Percentiles rank a stretch among this genome's conserved stretches.
Evolutionary conservation across 306 rosid species (phyloP).

Genomic region (Leucaena leucocephala): DNA sequence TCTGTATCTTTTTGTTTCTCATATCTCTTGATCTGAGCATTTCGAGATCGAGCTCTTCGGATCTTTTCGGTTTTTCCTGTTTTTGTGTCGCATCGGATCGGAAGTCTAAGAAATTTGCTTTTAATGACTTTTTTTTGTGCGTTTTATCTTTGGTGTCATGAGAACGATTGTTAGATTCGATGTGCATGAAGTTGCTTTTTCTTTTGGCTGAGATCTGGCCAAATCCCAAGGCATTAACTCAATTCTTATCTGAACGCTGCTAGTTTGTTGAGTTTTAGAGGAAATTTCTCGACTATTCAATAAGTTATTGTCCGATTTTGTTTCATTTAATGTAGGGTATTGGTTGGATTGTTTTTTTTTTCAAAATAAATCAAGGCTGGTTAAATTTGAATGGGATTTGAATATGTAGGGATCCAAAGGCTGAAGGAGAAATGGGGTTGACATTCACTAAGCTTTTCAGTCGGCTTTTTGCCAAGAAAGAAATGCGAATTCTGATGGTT

Average conservation of each 20-base stretch:
- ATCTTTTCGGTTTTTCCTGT: constrained; percentile 38
- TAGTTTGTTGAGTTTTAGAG: background rate
- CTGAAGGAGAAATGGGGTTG: constrained; percentile 81
- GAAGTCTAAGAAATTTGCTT: background rate
- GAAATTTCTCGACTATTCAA: background rate
- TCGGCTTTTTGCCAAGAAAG: constrained; percentile 98
- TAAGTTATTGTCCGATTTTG: background rate
- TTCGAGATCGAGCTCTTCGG: constrained; percentile 35
- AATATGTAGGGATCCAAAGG: constrained; percentile 52
- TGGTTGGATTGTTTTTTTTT: background rate
- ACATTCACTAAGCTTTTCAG: constrained; percentile 98
- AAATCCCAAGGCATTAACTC: constrained; percentile 30
- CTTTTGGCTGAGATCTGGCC: constrained; percentile 45
- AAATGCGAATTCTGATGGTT: constrained; percentile 99
- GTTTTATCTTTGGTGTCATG: constrained; percentile 24
- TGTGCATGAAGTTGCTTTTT: constrained; percentile 20
- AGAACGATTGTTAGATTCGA: constrained; percentile 15
- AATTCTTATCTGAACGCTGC: background rate
- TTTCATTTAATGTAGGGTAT: background rate
- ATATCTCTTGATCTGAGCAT: constrained; percentile 35
- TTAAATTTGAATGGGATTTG: background rate
- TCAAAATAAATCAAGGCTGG: background rate
- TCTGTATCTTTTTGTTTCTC: background rate
- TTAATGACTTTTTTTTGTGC: constrained; percentile 2
- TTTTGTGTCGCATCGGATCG: background rate